Base-by-base conservation (phyloP, 768 basidiomycete genomes). In the Tricholoma matsutake region DNA sequence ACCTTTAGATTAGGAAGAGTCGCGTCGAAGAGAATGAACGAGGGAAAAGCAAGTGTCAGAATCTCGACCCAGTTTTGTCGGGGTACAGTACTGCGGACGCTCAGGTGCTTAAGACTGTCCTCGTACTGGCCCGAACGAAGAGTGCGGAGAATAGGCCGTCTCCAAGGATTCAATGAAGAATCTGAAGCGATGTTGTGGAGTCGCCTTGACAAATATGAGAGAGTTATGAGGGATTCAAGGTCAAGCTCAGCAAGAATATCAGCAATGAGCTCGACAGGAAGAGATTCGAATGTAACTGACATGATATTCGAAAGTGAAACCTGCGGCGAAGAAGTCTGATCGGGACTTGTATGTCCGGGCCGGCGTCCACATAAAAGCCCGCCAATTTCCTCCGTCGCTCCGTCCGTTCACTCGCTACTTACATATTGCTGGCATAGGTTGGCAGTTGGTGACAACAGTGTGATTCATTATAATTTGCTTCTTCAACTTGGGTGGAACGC, bases 11-110 rank as follows among this genome's bases (percentile, higher is more conserved):
- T 87, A 6, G 91, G 91, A 32, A 90, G 72, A 7, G 88, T 86
- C 25, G 84, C 77, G 47, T 89, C 83, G 66, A 84, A 88, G 7
- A 92, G 75, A 39, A 93, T 77, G 71, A 86, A 91, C 4, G 77
- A 68, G 0, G 90, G 79, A 29, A 75, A 73, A 11, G 87, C 91
- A 14, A 85, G 72, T n/a, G 81, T 80, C 54, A 92, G 70, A 34
- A 92, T 86, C 59, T 91, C 88, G 54, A 93, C 80, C 87, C 89
- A 93, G 68, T 92, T 93, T 57, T 88, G 85, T 51, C 87, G 79
- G 4, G 91, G 91, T 1, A 92, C 86, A 35, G 75, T 84, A 34
- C 75, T 74, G 32, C 84, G 84, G 32, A 88, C 81, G 65, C 87
- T 83, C 25, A 93, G 79, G 63, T 86, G 81, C 62, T 75, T 80